Evolutionary conservation across 345 rosid species (phyloP), one percentile per base, ranked within the genome.

Genomic region (Mercurialis annua): DNA sequence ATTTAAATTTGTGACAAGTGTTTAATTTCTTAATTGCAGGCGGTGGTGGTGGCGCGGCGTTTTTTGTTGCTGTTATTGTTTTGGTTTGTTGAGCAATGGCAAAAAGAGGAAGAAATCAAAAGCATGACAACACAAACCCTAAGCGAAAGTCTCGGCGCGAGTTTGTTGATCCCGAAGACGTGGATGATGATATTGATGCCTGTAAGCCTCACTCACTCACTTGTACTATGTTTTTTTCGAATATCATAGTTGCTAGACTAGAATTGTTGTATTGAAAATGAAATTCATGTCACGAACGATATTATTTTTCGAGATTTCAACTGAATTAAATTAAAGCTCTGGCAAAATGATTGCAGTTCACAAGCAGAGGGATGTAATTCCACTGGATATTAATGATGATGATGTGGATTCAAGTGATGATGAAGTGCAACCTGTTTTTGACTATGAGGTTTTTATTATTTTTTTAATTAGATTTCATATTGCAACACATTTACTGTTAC

Each of bases 361-460:
- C 72, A 94, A 87, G 70, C 87, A 89, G 74, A 81, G 96, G 64
- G 92, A 89, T 76, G 72, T 91, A 64, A 85, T 94, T 76, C 91
- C 92, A 2, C 79, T 91, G 50, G 81, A 85, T 73, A 44, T 86
- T 29, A 80, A 86, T 65, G 83, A 66, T 71, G 90, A 82, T 78
- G 77, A 59, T 62, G 86, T 70, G 67, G 88, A 73, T n/a, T 85
- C 90, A 0, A 88, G 81, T 81, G 91, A 82, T 34, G 95, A 91
- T 78, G 81, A 79, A 26, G 97, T 80, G 64, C 80, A 81, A 34
- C 96, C 92, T 0, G 88, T 94, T 73, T 82, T 90, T 71, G 87
- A 84, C 48, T 26, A 71, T 11, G 62, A 71, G 75, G 79, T 76
- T 21, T 52, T 24, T 31, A 52, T 49, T 68, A 31, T 43, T n/a